These are phyloP conservation scores for Pseudogymnoascus sp. DNA, from an alignment of 2,329 filamentous ascomycete species.

Conservation along the genomic window DNA sequence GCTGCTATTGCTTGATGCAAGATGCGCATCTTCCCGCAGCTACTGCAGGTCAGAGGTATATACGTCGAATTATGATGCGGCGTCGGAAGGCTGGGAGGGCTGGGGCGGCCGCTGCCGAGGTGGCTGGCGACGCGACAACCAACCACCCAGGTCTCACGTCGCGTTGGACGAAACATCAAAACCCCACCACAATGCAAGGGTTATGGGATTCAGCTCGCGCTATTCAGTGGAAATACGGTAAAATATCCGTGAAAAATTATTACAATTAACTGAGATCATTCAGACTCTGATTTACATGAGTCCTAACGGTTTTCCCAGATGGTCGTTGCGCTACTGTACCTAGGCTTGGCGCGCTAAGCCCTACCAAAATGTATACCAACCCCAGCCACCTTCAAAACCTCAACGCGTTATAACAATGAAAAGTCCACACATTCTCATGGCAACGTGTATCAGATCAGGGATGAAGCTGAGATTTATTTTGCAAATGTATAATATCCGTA, in stretches of 20 bases:
- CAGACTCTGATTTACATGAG: not conserved
- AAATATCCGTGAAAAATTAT: not conserved
- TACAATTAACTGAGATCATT: not conserved
- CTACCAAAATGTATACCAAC: not conserved
- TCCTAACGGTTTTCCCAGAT: not conserved
- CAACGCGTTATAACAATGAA: not conserved
- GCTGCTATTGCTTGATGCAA: not conserved
- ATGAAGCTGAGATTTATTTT: not conserved
- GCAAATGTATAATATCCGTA: not conserved
- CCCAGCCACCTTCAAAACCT: not conserved
- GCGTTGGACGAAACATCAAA: constrained; percentile 1
- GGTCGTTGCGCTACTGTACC: not conserved
- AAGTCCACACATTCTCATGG: not conserved
- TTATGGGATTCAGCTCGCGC: not conserved
- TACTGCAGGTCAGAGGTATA: constrained; percentile 7
- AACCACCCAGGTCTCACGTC: constrained; percentile 2
- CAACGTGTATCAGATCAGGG: not conserved
- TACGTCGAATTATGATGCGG: constrained; percentile 3
- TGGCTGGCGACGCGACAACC: constrained; percentile 5
- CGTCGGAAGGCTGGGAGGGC: constrained; percentile 5
- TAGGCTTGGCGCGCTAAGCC: not conserved
- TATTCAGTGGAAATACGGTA: not conserved
- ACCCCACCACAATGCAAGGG: constrained; percentile 4
- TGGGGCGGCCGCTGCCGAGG: constrained; percentile 3
- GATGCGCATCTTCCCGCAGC: constrained; percentile 8